Percentiles rank a stretch among this genome's conserved stretches.
Evolutionary conservation across 176 grass and related monocot genomes (phyloP).

Genomic region (Juncus effusus): DNA sequence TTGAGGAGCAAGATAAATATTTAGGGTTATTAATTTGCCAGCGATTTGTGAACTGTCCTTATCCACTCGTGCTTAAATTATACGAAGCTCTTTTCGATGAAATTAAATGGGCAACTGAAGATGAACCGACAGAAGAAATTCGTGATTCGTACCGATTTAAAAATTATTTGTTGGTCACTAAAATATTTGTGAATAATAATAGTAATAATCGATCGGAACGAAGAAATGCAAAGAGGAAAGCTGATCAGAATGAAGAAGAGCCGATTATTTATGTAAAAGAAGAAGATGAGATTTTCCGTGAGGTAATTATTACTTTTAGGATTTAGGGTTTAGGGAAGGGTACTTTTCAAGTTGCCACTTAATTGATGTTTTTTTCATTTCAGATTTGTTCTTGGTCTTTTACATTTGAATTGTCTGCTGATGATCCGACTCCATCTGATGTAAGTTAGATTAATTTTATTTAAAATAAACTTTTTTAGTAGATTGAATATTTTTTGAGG

Average conservation of each 20-base stretch:
- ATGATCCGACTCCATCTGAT: conserved; percentile 52
- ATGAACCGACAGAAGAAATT: conserved; percentile 86
- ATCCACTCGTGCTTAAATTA: conserved; percentile 74
- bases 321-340: no score
- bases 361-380: conserved; percentile 1
- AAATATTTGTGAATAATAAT: conserved; percentile 49
- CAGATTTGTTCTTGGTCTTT: conserved; percentile 85
- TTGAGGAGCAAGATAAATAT: conserved; percentile 47
- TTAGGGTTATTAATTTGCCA: conserved; percentile 65
- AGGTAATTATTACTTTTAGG: conserved; percentile 38
- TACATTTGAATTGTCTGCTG: conserved; percentile 51
- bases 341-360: neutral
- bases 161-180: conserved; percentile 59
- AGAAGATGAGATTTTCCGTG: conserved; percentile 75
- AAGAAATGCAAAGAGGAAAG: conserved; percentile 21
- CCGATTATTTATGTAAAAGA: conserved; percentile 70
- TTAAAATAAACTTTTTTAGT: conserved; percentile 8
- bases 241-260: conserved; percentile 31
- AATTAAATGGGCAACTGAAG: conserved; percentile 88
- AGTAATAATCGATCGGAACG: no score
- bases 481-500: neutral
- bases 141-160: conserved; percentile 77
- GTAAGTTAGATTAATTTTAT: conserved; percentile 37
- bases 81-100: conserved; percentile 85
- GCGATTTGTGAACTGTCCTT: conserved; percentile 79